These are phyloP conservation scores for Ophiostoma quercus DNA, from an alignment of 2,329 filamentous ascomycete species.

Conservation along the genomic window DNA sequence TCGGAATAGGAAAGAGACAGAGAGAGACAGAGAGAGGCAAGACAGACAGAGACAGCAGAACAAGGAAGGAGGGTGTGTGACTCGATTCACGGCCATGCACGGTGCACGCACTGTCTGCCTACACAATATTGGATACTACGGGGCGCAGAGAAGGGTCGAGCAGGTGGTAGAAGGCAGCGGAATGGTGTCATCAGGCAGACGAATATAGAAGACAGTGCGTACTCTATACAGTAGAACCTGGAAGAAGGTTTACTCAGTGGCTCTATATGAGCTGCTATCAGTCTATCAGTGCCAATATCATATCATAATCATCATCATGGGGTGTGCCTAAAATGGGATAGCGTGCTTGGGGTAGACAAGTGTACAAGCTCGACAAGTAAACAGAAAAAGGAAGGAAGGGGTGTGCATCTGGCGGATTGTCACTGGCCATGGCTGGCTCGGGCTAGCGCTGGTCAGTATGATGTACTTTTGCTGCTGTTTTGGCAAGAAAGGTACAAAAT, in stretches of 20 bases:
- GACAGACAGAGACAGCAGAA: neutral
- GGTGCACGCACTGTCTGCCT: neutral
- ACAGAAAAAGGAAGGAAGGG: conserved; percentile 16
- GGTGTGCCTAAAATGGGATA: conserved; percentile 23
- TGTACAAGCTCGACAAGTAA: too few relatives aligned
- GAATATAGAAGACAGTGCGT: conserved; percentile 20
- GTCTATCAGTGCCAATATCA: neutral
- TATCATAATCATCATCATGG: conserved; percentile 25
- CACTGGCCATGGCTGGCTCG: neutral
- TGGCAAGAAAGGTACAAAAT: neutral
- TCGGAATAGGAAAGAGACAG: conserved; percentile 1
- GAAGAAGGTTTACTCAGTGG: neutral
- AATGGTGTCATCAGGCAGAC: conserved; percentile 12
- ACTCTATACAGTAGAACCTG: neutral
- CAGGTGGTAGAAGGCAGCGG: conserved; percentile 22
- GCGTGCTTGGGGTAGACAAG: conserved; percentile 20
- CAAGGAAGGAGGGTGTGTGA: conserved; percentile 16
- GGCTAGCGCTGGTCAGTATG: neutral
- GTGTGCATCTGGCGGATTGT: conserved; percentile 4
- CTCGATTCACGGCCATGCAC: neutral
- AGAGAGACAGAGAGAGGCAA: neutral
- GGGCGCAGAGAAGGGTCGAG: conserved; percentile 11
- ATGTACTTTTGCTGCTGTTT: neutral
- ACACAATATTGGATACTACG: neutral
- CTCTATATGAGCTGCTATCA: too few relatives aligned